Conservation (phyloP, 2,329 filamentous ascomycete species). For the Dothideomycetes sp. region DNA sequence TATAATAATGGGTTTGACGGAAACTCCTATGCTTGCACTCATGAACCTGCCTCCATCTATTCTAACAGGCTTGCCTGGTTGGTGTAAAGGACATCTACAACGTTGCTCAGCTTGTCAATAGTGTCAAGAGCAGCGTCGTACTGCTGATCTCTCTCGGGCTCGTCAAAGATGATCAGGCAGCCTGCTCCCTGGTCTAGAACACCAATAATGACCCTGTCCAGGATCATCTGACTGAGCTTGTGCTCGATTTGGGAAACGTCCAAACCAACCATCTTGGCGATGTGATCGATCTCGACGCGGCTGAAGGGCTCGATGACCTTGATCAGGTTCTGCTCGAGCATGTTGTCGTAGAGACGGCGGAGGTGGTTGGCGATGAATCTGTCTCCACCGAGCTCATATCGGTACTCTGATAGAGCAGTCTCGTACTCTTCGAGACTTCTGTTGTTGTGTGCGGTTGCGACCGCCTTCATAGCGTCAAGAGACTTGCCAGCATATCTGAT, state of each 20-base stretch:
- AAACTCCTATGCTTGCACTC: too few species aligned
- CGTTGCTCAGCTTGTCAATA: slow-evolving; percentile 92
- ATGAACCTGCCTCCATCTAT: slow-evolving; percentile 41
- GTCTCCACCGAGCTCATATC: slow-evolving; percentile 87
- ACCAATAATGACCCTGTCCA: slow-evolving; percentile 97
- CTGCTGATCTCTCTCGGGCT: slow-evolving; percentile 82
- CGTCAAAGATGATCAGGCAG: slow-evolving; percentile 93
- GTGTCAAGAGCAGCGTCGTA: slow-evolving; percentile 92
- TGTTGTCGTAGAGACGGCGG: slow-evolving; percentile 89
- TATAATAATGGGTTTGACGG: too few species aligned
- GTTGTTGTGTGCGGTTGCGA: slow-evolving; percentile 89
- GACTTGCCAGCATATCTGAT: slow-evolving; percentile 92
- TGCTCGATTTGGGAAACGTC: slow-evolving; percentile 95
- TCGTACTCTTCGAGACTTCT: slow-evolving; percentile 96
- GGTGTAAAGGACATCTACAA: slow-evolving; percentile 94
- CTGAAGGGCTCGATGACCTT: slow-evolving; percentile 99
- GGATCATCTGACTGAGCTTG: slow-evolving; percentile 98
- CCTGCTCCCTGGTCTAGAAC: slow-evolving; percentile 96
- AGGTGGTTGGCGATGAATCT: slow-evolving; percentile 96
- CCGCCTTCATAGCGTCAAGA: slow-evolving; percentile 98
- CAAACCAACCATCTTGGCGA: slow-evolving; percentile 93
- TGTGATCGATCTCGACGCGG: slow-evolving; percentile 89
- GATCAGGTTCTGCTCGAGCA: slow-evolving; percentile 98
- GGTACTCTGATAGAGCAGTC: slow-evolving; percentile 77
- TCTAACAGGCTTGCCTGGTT: slow-evolving; percentile 95